These are phyloP conservation scores for Suhomyces bolitotheri DNA, from an alignment of 1,139 yeast species.

Conservation along the genomic window DNA sequence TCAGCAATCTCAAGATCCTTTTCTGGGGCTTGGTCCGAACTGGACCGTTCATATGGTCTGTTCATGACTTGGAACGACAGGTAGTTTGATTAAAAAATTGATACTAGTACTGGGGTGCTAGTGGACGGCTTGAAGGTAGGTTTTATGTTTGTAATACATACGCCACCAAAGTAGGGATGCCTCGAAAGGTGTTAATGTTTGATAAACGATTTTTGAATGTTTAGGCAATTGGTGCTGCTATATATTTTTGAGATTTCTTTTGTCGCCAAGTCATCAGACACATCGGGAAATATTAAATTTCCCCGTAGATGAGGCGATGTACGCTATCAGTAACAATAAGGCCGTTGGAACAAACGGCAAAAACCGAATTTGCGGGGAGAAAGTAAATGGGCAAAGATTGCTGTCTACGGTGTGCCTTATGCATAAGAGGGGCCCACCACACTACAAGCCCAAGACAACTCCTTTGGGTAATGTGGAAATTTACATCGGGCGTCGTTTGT, in stretches of 20 bases:
- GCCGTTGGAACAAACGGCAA: too few species aligned
- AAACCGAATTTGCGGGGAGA: too few species aligned
- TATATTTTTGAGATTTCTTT: not conserved
- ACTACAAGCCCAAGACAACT: too few species aligned
- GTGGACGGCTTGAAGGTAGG: slow-evolving; percentile 18
- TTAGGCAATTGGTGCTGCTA: not conserved
- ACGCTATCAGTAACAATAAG: too few species aligned
- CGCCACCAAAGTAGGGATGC: slow-evolving; percentile 1
- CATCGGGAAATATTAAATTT: not conserved
- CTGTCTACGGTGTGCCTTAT: too few species aligned
- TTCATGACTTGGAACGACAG: slow-evolving; percentile 2
- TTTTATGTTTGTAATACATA: slow-evolving; percentile 11
- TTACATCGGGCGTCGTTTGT: too few species aligned
- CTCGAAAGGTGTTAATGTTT: not conserved
- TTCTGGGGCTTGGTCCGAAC: slow-evolving; percentile 2
- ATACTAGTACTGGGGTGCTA: slow-evolving; percentile 9
- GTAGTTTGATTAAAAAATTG: not conserved
- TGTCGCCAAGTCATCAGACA: not conserved
- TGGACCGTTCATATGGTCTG: not conserved
- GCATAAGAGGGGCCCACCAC: too few species aligned
- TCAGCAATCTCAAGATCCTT: slow-evolving; percentile 1
- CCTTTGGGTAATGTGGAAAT: too few species aligned
- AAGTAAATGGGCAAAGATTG: too few species aligned
- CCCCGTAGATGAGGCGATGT: not conserved
- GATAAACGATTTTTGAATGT: not conserved